A percentile compares a stretch with the other conserved stretches of the same genome.
These are phyloP conservation scores for Starmera dryadoides DNA, from an alignment of 805 yeast species.

Conservation along the genomic window DNA sequence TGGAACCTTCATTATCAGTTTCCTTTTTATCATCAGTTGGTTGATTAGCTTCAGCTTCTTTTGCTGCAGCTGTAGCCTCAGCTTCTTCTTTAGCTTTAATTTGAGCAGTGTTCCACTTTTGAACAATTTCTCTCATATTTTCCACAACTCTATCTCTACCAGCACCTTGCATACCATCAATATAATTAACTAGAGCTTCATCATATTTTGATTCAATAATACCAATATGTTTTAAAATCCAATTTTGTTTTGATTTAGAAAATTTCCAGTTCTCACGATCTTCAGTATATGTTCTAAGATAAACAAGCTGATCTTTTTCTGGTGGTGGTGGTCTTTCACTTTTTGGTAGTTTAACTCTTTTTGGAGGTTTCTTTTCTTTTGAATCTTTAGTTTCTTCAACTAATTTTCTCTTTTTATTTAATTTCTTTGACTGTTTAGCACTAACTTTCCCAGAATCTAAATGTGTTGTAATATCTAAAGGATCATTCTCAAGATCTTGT, in stretches of 20 bases:
- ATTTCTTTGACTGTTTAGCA: conserved; percentile 34
- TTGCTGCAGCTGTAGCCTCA: conserved; percentile 6
- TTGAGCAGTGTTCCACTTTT: conserved; percentile 45
- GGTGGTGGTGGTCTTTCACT: conserved; percentile 63
- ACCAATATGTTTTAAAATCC: conserved; percentile 63
- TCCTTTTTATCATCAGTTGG: not conserved
- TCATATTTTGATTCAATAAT: conserved; percentile 47
- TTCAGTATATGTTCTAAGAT: conserved; percentile 48
- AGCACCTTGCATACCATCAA: conserved; percentile 64
- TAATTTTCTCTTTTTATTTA: conserved; percentile 18
- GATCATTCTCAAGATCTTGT: conserved; percentile 37
- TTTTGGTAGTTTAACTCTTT: conserved; percentile 64
- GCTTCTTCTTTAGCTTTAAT: conserved; percentile 12
- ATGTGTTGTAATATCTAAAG: conserved; percentile 35
- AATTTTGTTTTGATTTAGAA: conserved; percentile 80
- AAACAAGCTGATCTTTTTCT: conserved; percentile 66
- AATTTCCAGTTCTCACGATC: conserved; percentile 71
- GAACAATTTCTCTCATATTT: conserved; percentile 39
- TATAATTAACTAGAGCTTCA: conserved; percentile 39
- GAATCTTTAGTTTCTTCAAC: not conserved
- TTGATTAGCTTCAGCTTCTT: not conserved
- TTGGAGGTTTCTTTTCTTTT: conserved; percentile 49
- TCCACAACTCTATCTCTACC: conserved; percentile 49
- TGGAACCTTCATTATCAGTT: not conserved
- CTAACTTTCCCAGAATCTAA: conserved; percentile 35